Percentiles rank a stretch among this genome's conserved stretches.
These are phyloP conservation scores for Puccinellia tenuiflora DNA, from an alignment of 176 grass and related monocot genomes.

Conservation along the genomic window DNA sequence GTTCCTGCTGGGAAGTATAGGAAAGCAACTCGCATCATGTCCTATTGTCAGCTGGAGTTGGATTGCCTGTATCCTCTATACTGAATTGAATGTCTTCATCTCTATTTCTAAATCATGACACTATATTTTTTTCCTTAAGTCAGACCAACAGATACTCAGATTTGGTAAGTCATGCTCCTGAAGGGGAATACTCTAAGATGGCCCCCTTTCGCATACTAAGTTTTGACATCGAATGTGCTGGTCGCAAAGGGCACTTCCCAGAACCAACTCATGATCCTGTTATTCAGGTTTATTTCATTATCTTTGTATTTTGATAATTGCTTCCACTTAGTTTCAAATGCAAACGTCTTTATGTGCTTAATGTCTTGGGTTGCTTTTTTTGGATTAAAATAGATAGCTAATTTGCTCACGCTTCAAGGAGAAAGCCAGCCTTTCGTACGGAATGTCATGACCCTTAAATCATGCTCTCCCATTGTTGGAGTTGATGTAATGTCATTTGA, in stretches of 20 bases:
- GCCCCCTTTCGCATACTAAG: constrained; percentile 93
- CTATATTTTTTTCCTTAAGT: constrained; percentile 33
- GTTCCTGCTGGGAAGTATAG: constrained; percentile 77
- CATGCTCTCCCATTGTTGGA: constrained; percentile 89
- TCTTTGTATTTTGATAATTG: not conserved
- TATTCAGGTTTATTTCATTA: constrained; percentile 79
- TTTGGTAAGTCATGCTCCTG: constrained; percentile 76
- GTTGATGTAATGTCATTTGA: constrained; percentile 98
- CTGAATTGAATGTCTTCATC: constrained; percentile 9
- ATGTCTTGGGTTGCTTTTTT: constrained; percentile 32
- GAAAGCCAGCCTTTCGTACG: constrained; percentile 69
- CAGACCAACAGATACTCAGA: constrained; percentile 60
- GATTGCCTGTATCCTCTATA: constrained; percentile 79
- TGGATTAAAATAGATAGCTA: constrained; percentile 76
- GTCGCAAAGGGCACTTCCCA: constrained; percentile 95
- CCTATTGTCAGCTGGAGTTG: constrained; percentile 84
- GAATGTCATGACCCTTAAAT: constrained; percentile 98
- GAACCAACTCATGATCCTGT: constrained; percentile 98
- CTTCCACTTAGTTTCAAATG: constrained; percentile 11
- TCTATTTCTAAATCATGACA: constrained; percentile 1
- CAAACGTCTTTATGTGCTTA: constrained; percentile 11
- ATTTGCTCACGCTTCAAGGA: constrained; percentile 93
- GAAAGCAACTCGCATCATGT: constrained; percentile 64
- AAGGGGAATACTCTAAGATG: constrained; percentile 92
- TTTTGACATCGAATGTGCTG: constrained; percentile 98